A percentile compares a stretch with the other conserved stretches of the same genome.
Conservation (phyloP, 148 eudicot genomes). For the Tetragonia tetragonoides region DNA sequence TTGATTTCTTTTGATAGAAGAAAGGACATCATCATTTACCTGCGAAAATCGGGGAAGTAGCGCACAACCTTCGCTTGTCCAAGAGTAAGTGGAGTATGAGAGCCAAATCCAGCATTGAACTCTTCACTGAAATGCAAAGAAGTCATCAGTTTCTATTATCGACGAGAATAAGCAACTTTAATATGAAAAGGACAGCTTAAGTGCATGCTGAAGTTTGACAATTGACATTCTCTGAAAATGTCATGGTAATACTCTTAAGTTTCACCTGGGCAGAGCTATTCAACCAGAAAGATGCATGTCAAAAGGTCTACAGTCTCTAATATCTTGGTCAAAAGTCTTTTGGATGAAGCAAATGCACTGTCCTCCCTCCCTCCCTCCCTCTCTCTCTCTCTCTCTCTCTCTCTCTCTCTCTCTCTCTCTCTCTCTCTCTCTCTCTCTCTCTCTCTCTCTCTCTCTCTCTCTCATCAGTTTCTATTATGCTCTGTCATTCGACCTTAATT, state of each 20-base stretch:
- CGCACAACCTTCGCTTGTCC: conserved; percentile 93
- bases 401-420: too few relatives aligned
- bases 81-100: conserved; percentile 85
- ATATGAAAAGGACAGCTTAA: not conserved
- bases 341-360: not conserved
- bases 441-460: too few relatives aligned
- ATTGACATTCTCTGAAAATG: not conserved
- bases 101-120: conserved; percentile 93
- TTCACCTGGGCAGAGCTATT: not conserved
- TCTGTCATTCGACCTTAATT: not conserved
- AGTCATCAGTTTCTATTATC: not conserved
- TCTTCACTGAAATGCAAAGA: conserved; percentile 71
- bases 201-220: not conserved
- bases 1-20: conserved; percentile 5
- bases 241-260: not conserved
- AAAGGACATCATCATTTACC: conserved; percentile 45
- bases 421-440: too few relatives aligned
- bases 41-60: conserved; percentile 70
- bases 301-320: not conserved
- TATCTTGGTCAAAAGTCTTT: too few relatives aligned
- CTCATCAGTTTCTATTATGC: not conserved
- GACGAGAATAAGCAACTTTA: not conserved
- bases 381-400: too few relatives aligned
- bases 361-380: not conserved
- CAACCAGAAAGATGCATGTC: not conserved